These are phyloP conservation scores for Phytophthora niederhauseri DNA, from an alignment of 352 stramenopile genomes.

Conservation along the genomic window DNA sequence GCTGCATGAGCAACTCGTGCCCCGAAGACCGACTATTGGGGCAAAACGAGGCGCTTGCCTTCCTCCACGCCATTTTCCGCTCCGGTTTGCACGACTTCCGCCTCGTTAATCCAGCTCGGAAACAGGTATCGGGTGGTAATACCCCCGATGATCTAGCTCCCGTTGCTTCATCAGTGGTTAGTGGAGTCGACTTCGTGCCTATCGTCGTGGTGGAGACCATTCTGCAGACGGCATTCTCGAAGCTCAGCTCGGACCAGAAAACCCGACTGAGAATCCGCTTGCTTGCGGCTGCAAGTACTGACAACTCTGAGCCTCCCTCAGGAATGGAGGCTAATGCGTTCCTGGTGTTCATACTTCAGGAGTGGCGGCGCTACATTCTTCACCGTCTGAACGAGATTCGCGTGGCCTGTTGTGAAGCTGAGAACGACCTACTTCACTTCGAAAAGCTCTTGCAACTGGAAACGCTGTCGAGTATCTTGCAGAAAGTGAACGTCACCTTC, in stretches of 20 bases:
- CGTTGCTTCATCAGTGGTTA: neutral
- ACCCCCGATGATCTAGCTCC: neutral
- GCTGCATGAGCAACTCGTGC: constrained; percentile 66
- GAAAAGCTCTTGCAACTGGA: constrained; percentile 61
- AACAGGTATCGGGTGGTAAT: too few species aligned
- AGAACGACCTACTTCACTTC: constrained; percentile 64
- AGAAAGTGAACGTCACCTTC: constrained; percentile 52
- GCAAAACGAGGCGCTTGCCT: constrained; percentile 73
- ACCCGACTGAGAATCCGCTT: constrained; percentile 45
- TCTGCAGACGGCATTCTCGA: constrained; percentile 53
- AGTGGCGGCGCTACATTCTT: constrained; percentile 78
- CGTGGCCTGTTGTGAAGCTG: constrained; percentile 58
- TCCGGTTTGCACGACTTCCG: constrained; percentile 65
- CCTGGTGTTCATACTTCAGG: constrained; percentile 58
- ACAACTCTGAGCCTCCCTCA: neutral
- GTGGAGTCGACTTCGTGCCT: constrained; percentile 41
- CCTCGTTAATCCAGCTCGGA: constrained; percentile 42
- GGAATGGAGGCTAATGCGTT: constrained; percentile 56
- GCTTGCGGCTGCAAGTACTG: constrained; percentile 28
- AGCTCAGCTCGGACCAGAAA: constrained; percentile 55
- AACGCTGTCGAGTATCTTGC: constrained; percentile 49
- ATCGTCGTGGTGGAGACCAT: constrained; percentile 49
- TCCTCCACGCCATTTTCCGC: constrained; percentile 62
- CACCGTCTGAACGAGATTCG: constrained; percentile 73
- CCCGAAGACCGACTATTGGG: constrained; percentile 65